Conservation (phyloP, 1,139 yeast species). For the Lodderomyces elongisporus region DNA sequence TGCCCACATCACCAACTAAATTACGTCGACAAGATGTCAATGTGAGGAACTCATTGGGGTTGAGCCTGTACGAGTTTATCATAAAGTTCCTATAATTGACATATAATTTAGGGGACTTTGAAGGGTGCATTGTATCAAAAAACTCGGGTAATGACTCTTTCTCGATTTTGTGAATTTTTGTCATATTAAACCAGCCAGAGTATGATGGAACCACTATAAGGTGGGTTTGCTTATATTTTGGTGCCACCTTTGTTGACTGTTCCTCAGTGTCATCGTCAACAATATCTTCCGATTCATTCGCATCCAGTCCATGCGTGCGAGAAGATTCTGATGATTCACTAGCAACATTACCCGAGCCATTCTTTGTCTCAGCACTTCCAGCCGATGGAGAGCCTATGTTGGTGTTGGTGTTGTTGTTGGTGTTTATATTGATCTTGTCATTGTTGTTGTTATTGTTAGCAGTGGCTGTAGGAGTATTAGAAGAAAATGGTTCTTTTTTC, state of each 20-base stretch:
- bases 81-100: conserved; percentile 87
- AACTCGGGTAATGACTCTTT: conserved; percentile 85
- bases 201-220: conserved; percentile 91
- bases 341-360: no score
- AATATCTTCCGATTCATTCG: conserved; percentile 2
- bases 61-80: conserved; percentile 86
- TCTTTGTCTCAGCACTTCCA: conserved; percentile 20
- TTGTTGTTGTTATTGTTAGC: no score
- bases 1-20: conserved; percentile 93
- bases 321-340: no score
- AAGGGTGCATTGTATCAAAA: conserved; percentile 66
- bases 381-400: no score
- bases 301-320: no score
- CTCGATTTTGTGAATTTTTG: conserved; percentile 59
- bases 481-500: conserved; percentile 11
- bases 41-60: conserved; percentile 89
- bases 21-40: conserved; percentile 94
- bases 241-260: conserved; percentile 36
- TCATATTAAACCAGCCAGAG: conserved; percentile 83
- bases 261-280: conserved; percentile 8
- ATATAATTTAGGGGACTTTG: conserved; percentile 87
- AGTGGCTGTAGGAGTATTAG: no score
- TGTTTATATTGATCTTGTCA: no score
- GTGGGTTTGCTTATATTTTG: conserved; percentile 60
- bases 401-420: no score